These are phyloP conservation scores for Macrophomina pseudophaseolina DNA, from an alignment of 2,329 filamentous ascomycete genomes.

Conservation along the genomic window DNA sequence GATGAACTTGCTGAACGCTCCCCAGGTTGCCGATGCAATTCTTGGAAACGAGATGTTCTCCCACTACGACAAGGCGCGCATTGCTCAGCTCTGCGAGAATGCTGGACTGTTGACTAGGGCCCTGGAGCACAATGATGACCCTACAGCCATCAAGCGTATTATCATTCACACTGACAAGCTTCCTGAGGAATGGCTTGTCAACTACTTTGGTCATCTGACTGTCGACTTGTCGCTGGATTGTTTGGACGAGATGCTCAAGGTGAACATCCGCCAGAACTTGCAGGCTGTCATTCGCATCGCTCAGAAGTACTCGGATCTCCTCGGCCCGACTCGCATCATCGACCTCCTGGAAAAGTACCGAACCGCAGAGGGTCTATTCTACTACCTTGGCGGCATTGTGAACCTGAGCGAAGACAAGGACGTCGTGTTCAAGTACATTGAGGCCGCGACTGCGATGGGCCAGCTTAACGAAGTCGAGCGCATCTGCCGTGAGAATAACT, in stretches of 20 bases:
- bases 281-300: slow-evolving; percentile 94
- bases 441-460: slow-evolving; percentile 90
- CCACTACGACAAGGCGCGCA: slow-evolving; percentile 88
- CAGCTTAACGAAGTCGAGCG: slow-evolving; percentile 97
- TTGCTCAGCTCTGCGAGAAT: slow-evolving; percentile 91
- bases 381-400: slow-evolving; percentile 97
- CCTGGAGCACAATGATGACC: slow-evolving; percentile 92
- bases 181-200: slow-evolving; percentile 87
- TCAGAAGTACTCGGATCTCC: slow-evolving; percentile 95
- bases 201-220: slow-evolving; percentile 91
- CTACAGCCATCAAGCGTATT: slow-evolving; percentile 86
- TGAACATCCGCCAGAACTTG: slow-evolving; percentile 95
- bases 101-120: slow-evolving; percentile 75
- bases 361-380: slow-evolving; percentile 95
- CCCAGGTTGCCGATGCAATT: slow-evolving; percentile 97
- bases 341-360: slow-evolving; percentile 97
- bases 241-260: slow-evolving; percentile 93
- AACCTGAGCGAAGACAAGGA: slow-evolving; percentile 95
- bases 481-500: slow-evolving; percentile 89
- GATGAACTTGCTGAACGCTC: slow-evolving; percentile 97
- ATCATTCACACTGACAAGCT: slow-evolving; percentile 86
- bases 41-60: slow-evolving; percentile 98
- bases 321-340: slow-evolving; percentile 85
- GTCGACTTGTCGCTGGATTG: slow-evolving; percentile 95
- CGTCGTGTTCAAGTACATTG: slow-evolving; percentile 99